Percentiles rank a stretch among this genome's conserved stretches.
These are phyloP conservation scores for Acanthamoeba healyi DNA, from an alignment of 208 protist species.

Conservation along the genomic window DNA sequence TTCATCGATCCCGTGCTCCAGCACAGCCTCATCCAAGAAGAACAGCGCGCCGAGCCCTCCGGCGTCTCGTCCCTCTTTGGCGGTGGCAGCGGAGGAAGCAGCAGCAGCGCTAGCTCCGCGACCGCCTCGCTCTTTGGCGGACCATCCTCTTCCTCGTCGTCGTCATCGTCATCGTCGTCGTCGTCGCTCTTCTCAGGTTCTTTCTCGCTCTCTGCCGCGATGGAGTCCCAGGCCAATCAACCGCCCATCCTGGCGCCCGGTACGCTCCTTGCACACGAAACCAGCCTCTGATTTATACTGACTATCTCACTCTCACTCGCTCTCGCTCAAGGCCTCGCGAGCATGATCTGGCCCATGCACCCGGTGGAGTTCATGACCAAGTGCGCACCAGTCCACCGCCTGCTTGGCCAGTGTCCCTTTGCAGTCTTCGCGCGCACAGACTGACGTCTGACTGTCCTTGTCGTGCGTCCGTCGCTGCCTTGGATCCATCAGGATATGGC, in stretches of 20 bases:
- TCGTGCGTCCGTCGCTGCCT: too few relatives aligned
- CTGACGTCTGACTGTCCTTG: too few relatives aligned
- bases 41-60: background rate
- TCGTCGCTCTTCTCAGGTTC: conserved; percentile 17
- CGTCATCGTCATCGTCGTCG: conserved; percentile 13
- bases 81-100: background rate
- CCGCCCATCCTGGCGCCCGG: conserved; percentile 32
- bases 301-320: too few relatives aligned
- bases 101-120: background rate
- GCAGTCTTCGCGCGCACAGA: too few relatives aligned
- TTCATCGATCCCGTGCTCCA: background rate
- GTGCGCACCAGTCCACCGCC: background rate
- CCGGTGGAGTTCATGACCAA: conserved; percentile 1
- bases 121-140: background rate
- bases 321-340: background rate
- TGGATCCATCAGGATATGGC: conserved; percentile 52
- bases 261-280: too few relatives aligned
- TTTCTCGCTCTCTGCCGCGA: conserved; percentile 14
- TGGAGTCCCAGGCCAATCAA: background rate
- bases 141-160: background rate
- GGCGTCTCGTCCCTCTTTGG: background rate
- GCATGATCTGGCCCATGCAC: conserved; percentile 64
- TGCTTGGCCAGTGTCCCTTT: too few relatives aligned
- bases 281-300: too few relatives aligned
- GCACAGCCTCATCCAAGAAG: background rate